These are phyloP conservation scores for Calonectria multiphialidica DNA, from an alignment of 2,329 filamentous ascomycete species.

Conservation along the genomic window DNA sequence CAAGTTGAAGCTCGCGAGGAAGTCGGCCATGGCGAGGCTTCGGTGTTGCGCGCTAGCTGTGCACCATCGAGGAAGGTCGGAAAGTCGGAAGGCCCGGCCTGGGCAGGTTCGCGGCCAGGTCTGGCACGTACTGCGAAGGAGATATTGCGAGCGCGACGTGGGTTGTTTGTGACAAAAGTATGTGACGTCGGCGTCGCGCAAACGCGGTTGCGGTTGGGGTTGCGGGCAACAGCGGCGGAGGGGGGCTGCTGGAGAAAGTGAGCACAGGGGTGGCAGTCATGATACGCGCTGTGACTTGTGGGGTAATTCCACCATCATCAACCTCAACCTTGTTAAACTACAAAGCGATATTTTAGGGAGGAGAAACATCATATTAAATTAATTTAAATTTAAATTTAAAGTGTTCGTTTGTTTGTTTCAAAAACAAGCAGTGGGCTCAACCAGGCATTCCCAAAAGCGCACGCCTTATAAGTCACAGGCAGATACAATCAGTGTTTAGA, in stretches of 20 bases:
- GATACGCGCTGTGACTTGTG: background rate
- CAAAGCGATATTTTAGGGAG: too few species aligned
- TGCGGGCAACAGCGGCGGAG: background rate
- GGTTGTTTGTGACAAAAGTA: constrained; percentile 15
- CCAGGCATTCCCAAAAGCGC: too few species aligned
- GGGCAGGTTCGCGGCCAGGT: constrained; percentile 25
- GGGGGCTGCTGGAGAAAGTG: background rate
- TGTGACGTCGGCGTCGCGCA: constrained; percentile 21
- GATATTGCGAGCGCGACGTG: constrained; percentile 10
- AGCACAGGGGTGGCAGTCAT: background rate
- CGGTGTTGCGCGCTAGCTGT: background rate
- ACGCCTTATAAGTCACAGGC: too few species aligned
- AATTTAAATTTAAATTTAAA: too few species aligned
- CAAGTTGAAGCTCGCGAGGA: constrained; percentile 53
- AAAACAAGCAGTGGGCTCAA: too few species aligned
- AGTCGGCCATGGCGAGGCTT: constrained; percentile 50
- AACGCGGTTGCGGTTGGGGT: constrained; percentile 28
- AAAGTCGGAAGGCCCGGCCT: constrained; percentile 31
- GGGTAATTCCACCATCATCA: background rate
- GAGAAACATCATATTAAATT: too few species aligned
- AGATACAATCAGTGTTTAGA: too few species aligned
- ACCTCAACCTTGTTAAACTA: background rate
- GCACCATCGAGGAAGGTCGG: constrained; percentile 27
- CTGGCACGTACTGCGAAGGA: constrained; percentile 34
- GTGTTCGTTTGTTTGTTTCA: too few species aligned